Evolutionary conservation across 2,329 filamentous ascomycete species (phyloP).

Genomic region (Trichoderma lentiforme): DNA sequence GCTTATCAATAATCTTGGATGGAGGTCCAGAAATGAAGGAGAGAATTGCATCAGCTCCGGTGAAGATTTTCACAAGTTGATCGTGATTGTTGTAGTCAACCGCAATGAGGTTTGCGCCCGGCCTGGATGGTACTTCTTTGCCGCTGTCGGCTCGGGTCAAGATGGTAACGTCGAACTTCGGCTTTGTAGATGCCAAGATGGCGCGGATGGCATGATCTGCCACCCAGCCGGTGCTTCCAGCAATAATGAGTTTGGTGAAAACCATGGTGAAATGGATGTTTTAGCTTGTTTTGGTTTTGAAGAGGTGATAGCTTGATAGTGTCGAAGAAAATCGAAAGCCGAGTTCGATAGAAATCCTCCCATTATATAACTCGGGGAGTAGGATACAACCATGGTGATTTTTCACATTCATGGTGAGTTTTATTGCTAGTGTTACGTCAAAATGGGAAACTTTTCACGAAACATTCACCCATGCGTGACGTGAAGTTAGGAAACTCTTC

Average conservation of each 20-base stretch:
- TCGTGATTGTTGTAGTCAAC: not conserved
- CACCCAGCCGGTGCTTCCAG: conserved; percentile 8
- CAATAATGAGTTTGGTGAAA: conserved; percentile 17
- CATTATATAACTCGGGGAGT: not conserved
- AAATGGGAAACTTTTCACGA: not conserved
- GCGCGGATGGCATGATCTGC: conserved; percentile 4
- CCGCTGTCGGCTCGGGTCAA: conserved; percentile 6
- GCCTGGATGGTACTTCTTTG: not conserved
- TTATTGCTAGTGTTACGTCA: not conserved
- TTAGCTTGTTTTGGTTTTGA: not conserved
- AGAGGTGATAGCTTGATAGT: not conserved
- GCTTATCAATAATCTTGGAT: not conserved
- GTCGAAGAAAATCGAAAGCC: not conserved
- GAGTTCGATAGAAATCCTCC: not conserved
- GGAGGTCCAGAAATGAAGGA: conserved; percentile 2
- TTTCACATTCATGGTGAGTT: not conserved
- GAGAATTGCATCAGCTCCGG: conserved; percentile 11
- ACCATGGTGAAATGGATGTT: not conserved
- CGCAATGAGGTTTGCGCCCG: not conserved
- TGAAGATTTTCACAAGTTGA: not conserved
- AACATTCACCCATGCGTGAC: not conserved
- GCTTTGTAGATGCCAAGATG: conserved; percentile 13
- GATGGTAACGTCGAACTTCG: conserved; percentile 15
- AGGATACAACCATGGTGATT: not conserved
- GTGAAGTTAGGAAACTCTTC: not conserved